Conservation (phyloP, 148 eudicot genomes). For the Simmondsia chinensis region DNA sequence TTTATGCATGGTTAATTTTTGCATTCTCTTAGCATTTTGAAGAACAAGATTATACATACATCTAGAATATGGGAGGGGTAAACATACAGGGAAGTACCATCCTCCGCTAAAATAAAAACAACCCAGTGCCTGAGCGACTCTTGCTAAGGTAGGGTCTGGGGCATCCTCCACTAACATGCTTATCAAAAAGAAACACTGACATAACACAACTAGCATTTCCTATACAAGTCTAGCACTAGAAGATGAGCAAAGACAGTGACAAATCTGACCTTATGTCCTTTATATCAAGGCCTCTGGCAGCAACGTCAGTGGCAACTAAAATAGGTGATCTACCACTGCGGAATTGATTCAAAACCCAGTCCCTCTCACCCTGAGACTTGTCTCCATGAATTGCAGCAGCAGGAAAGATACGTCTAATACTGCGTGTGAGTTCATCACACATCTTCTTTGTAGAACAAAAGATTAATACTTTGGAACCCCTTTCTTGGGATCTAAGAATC, state of each 20-base stretch:
- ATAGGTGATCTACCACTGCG: constrained; percentile 75
- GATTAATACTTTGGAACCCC: constrained; percentile 78
- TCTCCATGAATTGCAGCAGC: constrained; percentile 98
- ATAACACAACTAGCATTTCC: no score
- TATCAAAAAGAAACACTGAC: no score
- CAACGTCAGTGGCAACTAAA: constrained; percentile 97
- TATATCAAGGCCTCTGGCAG: constrained; percentile 95
- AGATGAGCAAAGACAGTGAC: not conserved
- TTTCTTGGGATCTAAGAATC: constrained; percentile 82
- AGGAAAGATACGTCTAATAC: constrained; percentile 68
- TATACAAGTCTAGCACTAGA: not conserved
- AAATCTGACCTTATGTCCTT: constrained; percentile 70
- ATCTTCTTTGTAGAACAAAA: constrained; percentile 87
- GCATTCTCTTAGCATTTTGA: no score
- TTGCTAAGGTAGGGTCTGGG: no score
- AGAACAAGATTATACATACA: no score
- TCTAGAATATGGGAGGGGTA: no score
- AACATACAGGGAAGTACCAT: no score
- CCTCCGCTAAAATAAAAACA: no score
- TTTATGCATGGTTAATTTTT: no score
- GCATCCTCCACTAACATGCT: not conserved
- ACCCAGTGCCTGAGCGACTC: no score
- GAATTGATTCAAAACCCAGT: constrained; percentile 79
- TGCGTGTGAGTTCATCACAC: constrained; percentile 85
- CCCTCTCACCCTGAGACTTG: constrained; percentile 91